Evolutionary conservation across 768 basidiomycete species (phyloP), one percentile per base, ranked within the genome.

Genomic region (Mycena filopes): DNA sequence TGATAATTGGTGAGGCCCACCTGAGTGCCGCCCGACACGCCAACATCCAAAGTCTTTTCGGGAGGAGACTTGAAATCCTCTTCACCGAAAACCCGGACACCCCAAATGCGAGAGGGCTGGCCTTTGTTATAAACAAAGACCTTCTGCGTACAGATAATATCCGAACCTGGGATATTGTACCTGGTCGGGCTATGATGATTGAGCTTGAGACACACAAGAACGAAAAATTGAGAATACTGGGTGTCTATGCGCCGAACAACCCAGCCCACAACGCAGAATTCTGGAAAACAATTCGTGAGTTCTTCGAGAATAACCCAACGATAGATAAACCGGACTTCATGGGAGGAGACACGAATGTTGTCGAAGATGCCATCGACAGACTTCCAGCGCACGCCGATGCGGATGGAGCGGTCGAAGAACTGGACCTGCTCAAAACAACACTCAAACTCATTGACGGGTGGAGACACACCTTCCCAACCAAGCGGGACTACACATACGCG

Each of bases 41-140:
- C 1, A 21, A 46, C 31, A 28, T 70, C n/a, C 28, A 63, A 1
- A 26, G 21, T 12, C 54, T 70, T 0, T 67, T 63, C 31, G 55
- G 43, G 10, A 43, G 51, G 15, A 1, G 11, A 2, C 28, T 66
- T 4, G n/a, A 28, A 33, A 46, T 70, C 3, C 3, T 28, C 10
- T 57, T 51, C 60, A 53, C 65, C 1, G 16, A 46, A 7, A 48
- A 63, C 47, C 41, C 55, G 1, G 26, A 41, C 0, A 51, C 43
- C 2, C 51, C 50, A 6, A 58, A 46, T 25, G 65, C 65, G 4
- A 28, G 21, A 28, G 71, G 71, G 2, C 50, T 71, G 1, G 72
- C 70, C 0, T 55, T 73, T 11, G 59, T 67, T 0, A 16, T 73
- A 9, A 73, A 74, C 42, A 71, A 68, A 61, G 29, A 65, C 33